Evolutionary conservation across 208 protist genomes (phyloP), one percentile per base, ranked within the genome.

Genomic region (Leishmania lainsoni): DNA sequence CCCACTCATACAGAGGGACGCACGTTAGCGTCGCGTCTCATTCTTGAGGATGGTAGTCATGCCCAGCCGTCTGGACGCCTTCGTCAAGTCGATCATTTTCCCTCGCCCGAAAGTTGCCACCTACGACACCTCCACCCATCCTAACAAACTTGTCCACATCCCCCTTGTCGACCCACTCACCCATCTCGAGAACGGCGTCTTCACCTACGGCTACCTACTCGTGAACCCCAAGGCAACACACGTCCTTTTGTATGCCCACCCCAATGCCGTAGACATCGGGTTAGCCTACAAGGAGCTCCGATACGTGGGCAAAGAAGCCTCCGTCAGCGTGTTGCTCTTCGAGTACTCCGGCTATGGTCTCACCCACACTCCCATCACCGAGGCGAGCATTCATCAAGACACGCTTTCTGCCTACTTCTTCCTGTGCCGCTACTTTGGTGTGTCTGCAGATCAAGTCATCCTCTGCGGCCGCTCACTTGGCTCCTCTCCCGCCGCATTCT

Each of bases 261-360:
- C 90, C 39, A 97, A 97, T 71, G 94, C 92, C 10, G 92, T 95
- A 3, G 94, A 97, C 78, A 94, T 96, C 82, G 94, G 88, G 10
- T 91, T 94, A 80, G 84, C 90, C 77, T 92, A 92, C 83, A 87
- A 89, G 52, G 90, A 94, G 81, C 79, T 96, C 66, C 90, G 86
- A 59, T 86, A 92, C 71, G 68, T 97, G 17, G 78, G 86, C 79
- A 83, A 90, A 71, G 82, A 90, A 42, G 86, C 89, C 22, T 87
- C 84, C 52, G 84, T 92, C 16, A 89, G 89, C 54, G 89, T 96
- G 17, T 79, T 97, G 16, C 71, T 91, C 20, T 93, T 94, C 63
- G 94, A 97, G 80, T 97, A 96, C 85, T 89, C 82, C 17, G 94
- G 94, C 59, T 97, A 97, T 80, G 94, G 94, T n/a, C 85, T 95